Base-by-base conservation (phyloP, 2,329 filamentous ascomycete genomes). In the Paraconiothyrium sp. region DNA sequence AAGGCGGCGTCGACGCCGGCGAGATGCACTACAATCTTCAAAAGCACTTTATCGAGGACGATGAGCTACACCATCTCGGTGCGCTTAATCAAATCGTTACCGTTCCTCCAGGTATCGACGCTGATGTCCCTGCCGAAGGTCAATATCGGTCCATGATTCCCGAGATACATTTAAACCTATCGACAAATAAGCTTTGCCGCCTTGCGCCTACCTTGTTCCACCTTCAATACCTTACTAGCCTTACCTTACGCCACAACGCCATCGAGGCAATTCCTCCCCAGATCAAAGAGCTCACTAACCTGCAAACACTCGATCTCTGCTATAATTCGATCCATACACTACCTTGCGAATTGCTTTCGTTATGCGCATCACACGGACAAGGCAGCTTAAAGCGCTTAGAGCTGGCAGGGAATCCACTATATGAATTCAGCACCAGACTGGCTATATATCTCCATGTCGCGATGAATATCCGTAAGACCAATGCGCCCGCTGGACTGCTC, bases 91-190 rank as follows among this genome's bases (percentile, higher is more conserved):
- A 67, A 34, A 64, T 77, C 22, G 74, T 78, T 39, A 64, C 64
- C 20, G 57, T 63, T 37, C 56, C 65, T 10, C 71, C 65, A 22
- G 70, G 74, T 51, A 61, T 72, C 4, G 70, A 70, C 3, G 62
- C 63, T 10, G 67, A 73, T 11, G 63, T 71, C 4, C 74, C 74
- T 16, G 65, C 58, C 34, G 69, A 73, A 59, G 67, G 66, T 1
- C 68, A 75, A 41, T 78, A 73, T 51, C 71, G 75, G 9, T 73
- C 74, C 8, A 68, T 77, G 68, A 60, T 68, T 6, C 73, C 75
- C 0, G 61, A 71, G 22, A 54, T 77, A 7, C 61, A 65, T 35
- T 32, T 78, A 20, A 62, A 71, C 32, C 62, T 78, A 2, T 46
- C 59, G 14, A 47, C 56, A 10, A 78, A 78, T 51, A 57, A 47